phyloP scores from a whole-genome alignment of 192 early-diverging fungal genomes.

The Coemansia furcata region DNA sequence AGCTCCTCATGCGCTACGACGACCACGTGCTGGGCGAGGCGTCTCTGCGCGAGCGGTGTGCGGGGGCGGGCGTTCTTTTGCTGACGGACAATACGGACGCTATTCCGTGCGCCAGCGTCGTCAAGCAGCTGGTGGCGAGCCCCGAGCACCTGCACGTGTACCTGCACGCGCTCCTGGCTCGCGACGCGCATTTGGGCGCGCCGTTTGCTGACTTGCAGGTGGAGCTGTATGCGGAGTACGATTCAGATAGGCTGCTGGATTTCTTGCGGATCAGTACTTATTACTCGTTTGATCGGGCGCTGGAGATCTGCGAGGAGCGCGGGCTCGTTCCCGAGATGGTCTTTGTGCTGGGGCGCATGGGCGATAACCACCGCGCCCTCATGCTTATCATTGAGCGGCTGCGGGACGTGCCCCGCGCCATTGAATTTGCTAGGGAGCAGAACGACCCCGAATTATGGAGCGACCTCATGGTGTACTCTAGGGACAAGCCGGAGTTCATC shows the following conservation, averaged over 20 bases:
- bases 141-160: constrained; percentile 79
- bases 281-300: constrained; percentile 73
- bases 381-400: constrained; percentile 91
- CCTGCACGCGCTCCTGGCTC: constrained; percentile 81
- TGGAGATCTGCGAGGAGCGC: constrained; percentile 73
- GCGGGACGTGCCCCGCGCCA: constrained; percentile 89
- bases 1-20: constrained; percentile 85
- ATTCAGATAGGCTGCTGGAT: constrained; percentile 68
- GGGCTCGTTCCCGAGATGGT: constrained; percentile 98
- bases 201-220: constrained; percentile 78
- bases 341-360: constrained; percentile 94
- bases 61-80: constrained; percentile 70
- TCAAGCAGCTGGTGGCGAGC: constrained; percentile 63
- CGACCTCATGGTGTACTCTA: constrained; percentile 88
- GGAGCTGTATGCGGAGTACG: constrained; percentile 91
- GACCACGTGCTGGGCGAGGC: constrained; percentile 37
- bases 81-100: constrained; percentile 83
- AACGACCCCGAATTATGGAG: constrained; percentile 95
- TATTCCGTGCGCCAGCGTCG: constrained; percentile 66
- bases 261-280: constrained; percentile 80
- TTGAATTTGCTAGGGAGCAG: constrained; percentile 98
- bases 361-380: constrained; percentile 89
- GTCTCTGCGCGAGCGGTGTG: constrained; percentile 40
- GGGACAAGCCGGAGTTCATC: constrained; percentile 98
- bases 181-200: constrained; percentile 57